Base-by-base conservation (phyloP, 257 asterid genomes). In the Solanum sitiens region DNA sequence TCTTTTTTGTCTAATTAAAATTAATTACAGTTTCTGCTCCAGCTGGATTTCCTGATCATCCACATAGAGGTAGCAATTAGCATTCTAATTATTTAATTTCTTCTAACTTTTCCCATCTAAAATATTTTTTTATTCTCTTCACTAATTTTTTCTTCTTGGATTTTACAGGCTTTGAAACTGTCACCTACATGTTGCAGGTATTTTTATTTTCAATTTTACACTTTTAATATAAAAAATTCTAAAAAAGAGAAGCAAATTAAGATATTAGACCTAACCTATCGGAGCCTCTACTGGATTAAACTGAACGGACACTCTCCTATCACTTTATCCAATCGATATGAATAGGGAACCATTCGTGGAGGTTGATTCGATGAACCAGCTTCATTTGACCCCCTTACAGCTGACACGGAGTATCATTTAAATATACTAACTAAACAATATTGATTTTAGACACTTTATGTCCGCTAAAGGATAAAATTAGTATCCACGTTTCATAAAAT, bases 31-130 rank as follows among this genome's bases (percentile, higher is more conserved):
- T 97, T 89, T 68, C 98, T 91, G 95, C 99, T 86, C 98, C 99
- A 2, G 98, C 95, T 93, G 99, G 99, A 37, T 97, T 97, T 89
- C 99, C 99, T 72, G 98, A 95, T 91, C 99, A 97, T 86, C 99
- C 99, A 45, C 99, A 97, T 35, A 95, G 99, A 95, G 99, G 99
- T 94, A 73, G 30, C 13, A 42, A 37, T 35, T 73, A 37, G 30
- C 18, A 74, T 16, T 80, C 11, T 50, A 30, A 30, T 82, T 4
- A 82, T 79, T 45, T 47, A n/a, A 74, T 47, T 47, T 80, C 0
- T 30, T 45, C 27, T 80, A 4, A 8, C 47, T 80, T 45, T 42
- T n/a, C 61, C 56, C 65, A 44, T 25, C 0, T 44, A 14, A n/a
- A 79, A 16, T 79, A 44, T 5, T 2, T 47, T 68, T 44, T 1